phyloP scores from a whole-genome alignment of 768 basidiomycete species.

The Calocera cornea region DNA sequence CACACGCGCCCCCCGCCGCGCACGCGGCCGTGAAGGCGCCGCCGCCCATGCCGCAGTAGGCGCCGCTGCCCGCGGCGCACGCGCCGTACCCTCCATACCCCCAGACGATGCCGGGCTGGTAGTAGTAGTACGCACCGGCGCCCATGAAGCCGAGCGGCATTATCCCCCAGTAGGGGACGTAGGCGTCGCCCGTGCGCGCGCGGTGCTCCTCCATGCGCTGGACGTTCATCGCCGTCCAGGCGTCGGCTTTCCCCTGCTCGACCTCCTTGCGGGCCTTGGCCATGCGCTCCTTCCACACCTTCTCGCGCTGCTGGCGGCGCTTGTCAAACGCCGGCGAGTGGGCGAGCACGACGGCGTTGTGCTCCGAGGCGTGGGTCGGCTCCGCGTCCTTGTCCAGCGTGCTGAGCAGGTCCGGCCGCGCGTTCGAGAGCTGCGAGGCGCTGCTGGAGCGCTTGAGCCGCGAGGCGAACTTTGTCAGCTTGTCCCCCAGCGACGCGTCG shows the following conservation, averaged over 20 bases:
- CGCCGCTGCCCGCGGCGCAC: neutral
- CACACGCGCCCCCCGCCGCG: neutral
- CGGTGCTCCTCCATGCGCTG: slow-evolving; percentile 6
- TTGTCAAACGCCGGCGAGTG: slow-evolving; percentile 7
- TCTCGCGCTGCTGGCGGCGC: slow-evolving; percentile 1
- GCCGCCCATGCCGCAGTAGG: neutral
- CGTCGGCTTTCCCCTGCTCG: slow-evolving; percentile 10
- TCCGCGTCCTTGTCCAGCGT: slow-evolving; percentile 10
- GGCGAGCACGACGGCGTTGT: slow-evolving; percentile 10
- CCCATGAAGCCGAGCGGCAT: neutral
- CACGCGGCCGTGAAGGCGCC: neutral
- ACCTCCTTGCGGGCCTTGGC: slow-evolving; percentile 8
- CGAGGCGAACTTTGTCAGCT: neutral
- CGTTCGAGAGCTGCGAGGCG: slow-evolving; percentile 5
- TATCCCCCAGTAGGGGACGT: slow-evolving; percentile 1
- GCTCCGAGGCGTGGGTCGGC: slow-evolving; percentile 14
- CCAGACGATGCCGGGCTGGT: neutral
- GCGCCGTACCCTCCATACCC: neutral
- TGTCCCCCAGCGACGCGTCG: neutral
- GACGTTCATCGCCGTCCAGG: slow-evolving; percentile 7
- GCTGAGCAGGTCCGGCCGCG: slow-evolving; percentile 14
- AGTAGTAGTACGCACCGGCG: neutral
- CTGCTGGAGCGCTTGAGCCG: slow-evolving; percentile 8
- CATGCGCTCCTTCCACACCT: neutral
- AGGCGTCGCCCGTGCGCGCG: neutral